phyloP scores from a whole-genome alignment of 169 alveolate genomes.

The Plasmodium berghei region DNA sequence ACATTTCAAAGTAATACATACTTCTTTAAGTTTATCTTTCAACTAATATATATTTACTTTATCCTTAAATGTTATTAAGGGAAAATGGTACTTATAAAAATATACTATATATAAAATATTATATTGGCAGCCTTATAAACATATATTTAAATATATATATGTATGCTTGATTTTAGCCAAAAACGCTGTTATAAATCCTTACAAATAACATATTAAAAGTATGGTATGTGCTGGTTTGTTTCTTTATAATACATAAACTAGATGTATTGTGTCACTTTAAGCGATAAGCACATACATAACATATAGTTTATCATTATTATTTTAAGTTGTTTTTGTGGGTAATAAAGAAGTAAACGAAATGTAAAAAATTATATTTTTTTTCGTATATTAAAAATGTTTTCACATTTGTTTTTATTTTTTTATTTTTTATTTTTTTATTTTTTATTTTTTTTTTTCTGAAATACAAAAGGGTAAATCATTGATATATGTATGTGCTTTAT shows the following conservation, averaged over 20 bases:
- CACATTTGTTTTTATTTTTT: background rate
- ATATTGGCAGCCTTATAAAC: too few relatives aligned
- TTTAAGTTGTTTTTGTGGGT: background rate
- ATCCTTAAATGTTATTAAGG: too few relatives aligned
- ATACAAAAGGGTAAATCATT: background rate
- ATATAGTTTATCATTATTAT: background rate
- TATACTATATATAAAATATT: too few relatives aligned
- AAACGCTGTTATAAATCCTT: too few relatives aligned
- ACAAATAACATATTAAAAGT: background rate
- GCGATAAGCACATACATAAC: background rate
- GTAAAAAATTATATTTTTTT: background rate
- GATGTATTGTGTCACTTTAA: background rate
- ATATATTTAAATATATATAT: too few relatives aligned
- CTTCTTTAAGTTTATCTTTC: too few relatives aligned
- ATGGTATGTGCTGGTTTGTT: background rate
- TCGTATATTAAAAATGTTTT: background rate
- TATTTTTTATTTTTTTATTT: background rate
- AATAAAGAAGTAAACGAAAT: background rate
- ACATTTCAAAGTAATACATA: too few relatives aligned
- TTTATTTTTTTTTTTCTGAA: slow-evolving; percentile 1
- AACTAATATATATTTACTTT: too few relatives aligned
- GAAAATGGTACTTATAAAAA: too few relatives aligned
- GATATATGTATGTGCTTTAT: background rate
- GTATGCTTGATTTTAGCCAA: too few relatives aligned
- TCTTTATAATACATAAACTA: background rate